Conservation (phyloP, 371 early-diverging fungal species). For the Mucor saturninus region DNA sequence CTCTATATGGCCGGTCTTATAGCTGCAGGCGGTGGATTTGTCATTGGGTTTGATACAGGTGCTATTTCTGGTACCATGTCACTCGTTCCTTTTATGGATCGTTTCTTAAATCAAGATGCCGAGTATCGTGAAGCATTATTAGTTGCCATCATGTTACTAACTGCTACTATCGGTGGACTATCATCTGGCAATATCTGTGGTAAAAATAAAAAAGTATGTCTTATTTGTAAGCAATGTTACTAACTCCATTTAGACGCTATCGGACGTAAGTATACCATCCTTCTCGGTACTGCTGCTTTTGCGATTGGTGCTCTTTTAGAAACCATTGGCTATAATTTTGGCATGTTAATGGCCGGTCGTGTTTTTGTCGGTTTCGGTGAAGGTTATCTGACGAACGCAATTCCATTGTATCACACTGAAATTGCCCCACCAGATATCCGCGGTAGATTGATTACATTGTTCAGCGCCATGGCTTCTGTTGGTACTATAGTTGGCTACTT, state of each 20-base stretch:
- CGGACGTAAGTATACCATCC: constrained; percentile 47
- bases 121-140: constrained; percentile 52
- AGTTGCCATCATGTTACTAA: constrained; percentile 47
- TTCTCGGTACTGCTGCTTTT: constrained; percentile 42
- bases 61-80: constrained; percentile 25
- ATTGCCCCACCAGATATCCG: constrained; percentile 80
- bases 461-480: constrained; percentile 39
- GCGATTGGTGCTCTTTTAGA: constrained; percentile 52
- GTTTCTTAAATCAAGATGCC: constrained; percentile 25
- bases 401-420: constrained; percentile 51
- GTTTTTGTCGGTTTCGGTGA: constrained; percentile 49
- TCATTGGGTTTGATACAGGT: constrained; percentile 26
- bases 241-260: constrained; percentile 33
- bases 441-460: constrained; percentile 52
- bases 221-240: not conserved
- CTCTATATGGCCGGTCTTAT: constrained; percentile 31
- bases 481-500: constrained; percentile 54
- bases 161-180: constrained; percentile 53
- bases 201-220: constrained; percentile 14
- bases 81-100: constrained; percentile 27
- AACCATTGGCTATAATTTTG: constrained; percentile 49
- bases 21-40: constrained; percentile 33
- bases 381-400: constrained; percentile 48
- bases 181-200: constrained; percentile 48
- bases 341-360: constrained; percentile 44